Evolutionary conservation across 352 stramenopile species (phyloP).

Genomic region (Hyaloperonospora brassicae): DNA sequence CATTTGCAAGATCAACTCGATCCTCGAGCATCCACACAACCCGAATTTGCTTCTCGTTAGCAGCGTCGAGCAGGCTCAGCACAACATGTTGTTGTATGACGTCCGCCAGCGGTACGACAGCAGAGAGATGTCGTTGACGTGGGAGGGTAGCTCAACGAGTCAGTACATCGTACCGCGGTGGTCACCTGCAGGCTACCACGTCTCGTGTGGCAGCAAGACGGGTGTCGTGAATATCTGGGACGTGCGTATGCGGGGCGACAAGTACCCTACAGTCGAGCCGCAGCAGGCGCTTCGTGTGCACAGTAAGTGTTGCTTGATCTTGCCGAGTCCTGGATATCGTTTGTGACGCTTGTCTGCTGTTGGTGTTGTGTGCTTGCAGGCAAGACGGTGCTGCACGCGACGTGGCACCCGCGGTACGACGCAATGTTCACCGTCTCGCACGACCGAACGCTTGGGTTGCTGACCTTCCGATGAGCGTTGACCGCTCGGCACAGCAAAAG

Average conservation of each 20-base stretch:
- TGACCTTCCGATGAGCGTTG: conserved; percentile 56
- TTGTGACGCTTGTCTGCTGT: conserved; percentile 13
- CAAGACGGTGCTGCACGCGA: conserved; percentile 79
- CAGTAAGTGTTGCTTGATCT: conserved; percentile 38
- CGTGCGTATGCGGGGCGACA: conserved; percentile 53
- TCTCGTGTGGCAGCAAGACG: conserved; percentile 60
- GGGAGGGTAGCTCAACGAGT: conserved; percentile 61
- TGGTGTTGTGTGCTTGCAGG: conserved; percentile 28
- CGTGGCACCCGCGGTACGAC: conserved; percentile 79
- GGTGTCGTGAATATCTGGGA: conserved; percentile 73
- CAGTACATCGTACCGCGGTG: conserved; percentile 82
- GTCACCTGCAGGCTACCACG: conserved; percentile 60
- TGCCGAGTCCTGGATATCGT: background rate
- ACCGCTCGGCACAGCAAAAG: too few relatives aligned
- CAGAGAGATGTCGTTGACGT: conserved; percentile 56
- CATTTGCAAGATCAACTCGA: conserved; percentile 79
- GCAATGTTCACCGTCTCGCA: conserved; percentile 82
- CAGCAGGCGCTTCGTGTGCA: conserved; percentile 71
- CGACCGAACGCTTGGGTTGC: conserved; percentile 65
- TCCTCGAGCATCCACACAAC: conserved; percentile 80
- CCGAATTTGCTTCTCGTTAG: conserved; percentile 72
- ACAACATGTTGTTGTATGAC: conserved; percentile 72
- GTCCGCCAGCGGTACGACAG: conserved; percentile 46
- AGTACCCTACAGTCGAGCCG: conserved; percentile 47
- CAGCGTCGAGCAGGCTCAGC: conserved; percentile 49